A percentile compares a stretch with the other conserved stretches of the same genome.
These are phyloP conservation scores for Lepiota venenata DNA, from an alignment of 768 basidiomycete genomes.

Conservation along the genomic window DNA sequence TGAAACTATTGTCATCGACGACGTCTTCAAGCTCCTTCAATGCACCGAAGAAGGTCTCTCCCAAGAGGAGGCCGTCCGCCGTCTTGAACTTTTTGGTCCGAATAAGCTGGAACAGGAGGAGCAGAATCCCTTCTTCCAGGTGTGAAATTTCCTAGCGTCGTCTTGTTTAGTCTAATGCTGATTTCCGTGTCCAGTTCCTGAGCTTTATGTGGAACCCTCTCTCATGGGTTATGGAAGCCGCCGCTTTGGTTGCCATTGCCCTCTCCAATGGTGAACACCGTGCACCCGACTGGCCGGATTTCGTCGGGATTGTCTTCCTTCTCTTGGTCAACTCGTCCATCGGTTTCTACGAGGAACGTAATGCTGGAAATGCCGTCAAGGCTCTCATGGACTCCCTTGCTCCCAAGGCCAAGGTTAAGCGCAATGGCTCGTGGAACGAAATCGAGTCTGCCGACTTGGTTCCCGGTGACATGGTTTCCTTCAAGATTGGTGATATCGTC, in stretches of 20 bases:
- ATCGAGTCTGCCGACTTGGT: slow-evolving; percentile 90
- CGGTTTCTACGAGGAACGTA: slow-evolving; percentile 97
- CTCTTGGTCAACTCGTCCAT: slow-evolving; percentile 94
- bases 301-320: slow-evolving; percentile 91
- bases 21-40: slow-evolving; percentile 94
- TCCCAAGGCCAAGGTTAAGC: slow-evolving; percentile 93
- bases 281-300: slow-evolving; percentile 98
- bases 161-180: slow-evolving; percentile 1
- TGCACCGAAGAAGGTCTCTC: slow-evolving; percentile 79
- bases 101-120: slow-evolving; percentile 92
- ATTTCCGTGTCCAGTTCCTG: slow-evolving; percentile 55
- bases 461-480: slow-evolving; percentile 93
- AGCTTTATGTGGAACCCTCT: slow-evolving; percentile 99
- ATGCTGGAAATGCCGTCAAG: slow-evolving; percentile 98
- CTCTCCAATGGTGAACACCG: slow-evolving; percentile 87
- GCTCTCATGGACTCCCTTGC: slow-evolving; percentile 99
- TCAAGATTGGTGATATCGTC: slow-evolving; percentile 99
- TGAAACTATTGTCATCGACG: slow-evolving; percentile 93
- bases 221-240: slow-evolving; percentile 99
- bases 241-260: slow-evolving; percentile 90
- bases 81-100: slow-evolving; percentile 91
- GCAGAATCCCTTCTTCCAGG: slow-evolving; percentile 89
- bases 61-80: slow-evolving; percentile 75
- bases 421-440: slow-evolving; percentile 81
- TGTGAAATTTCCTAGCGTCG: slow-evolving; percentile 23